Conservation (phyloP, 2,329 filamentous ascomycete species). For the Trichoderma sp. region DNA sequence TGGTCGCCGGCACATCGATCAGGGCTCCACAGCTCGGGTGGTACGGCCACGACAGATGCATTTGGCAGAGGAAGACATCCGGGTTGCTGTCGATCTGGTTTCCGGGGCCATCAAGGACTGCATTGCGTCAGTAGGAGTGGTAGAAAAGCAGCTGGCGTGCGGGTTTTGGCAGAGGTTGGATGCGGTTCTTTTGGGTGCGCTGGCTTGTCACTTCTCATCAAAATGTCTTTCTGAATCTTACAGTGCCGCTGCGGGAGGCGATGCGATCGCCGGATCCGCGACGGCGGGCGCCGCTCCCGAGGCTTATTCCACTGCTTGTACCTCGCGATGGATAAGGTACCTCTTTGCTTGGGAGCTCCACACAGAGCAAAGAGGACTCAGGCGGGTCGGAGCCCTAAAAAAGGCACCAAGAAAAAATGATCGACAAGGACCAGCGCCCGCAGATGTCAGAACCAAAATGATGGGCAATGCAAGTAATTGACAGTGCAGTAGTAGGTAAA, state of each 20-base stretch:
- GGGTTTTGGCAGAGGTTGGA: background rate
- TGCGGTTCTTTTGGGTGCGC: background rate
- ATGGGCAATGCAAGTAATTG: background rate
- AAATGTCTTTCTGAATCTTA: background rate
- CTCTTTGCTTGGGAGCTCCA: constrained; percentile 2
- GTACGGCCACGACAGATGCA: constrained; percentile 57
- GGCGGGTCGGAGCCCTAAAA: constrained; percentile 2
- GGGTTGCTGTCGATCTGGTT: constrained; percentile 41
- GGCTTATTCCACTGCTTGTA: background rate
- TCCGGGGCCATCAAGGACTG: constrained; percentile 54
- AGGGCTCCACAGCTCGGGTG: constrained; percentile 42
- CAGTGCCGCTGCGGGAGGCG: constrained; percentile 8
- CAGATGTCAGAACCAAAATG: background rate
- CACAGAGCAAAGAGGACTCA: background rate
- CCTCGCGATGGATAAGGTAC: background rate
- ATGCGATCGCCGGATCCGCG: constrained; percentile 20
- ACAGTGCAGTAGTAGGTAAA: background rate
- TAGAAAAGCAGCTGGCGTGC: background rate
- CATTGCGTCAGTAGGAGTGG: background rate
- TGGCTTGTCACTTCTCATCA: constrained; percentile 18
- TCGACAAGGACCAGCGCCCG: background rate
- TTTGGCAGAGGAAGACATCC: constrained; percentile 51
- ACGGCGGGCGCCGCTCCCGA: constrained; percentile 25
- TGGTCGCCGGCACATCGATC: constrained; percentile 45
- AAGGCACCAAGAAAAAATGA: background rate